Conservation (phyloP, 352 stramenopile genomes). For the Phytophthora aleatoria region DNA sequence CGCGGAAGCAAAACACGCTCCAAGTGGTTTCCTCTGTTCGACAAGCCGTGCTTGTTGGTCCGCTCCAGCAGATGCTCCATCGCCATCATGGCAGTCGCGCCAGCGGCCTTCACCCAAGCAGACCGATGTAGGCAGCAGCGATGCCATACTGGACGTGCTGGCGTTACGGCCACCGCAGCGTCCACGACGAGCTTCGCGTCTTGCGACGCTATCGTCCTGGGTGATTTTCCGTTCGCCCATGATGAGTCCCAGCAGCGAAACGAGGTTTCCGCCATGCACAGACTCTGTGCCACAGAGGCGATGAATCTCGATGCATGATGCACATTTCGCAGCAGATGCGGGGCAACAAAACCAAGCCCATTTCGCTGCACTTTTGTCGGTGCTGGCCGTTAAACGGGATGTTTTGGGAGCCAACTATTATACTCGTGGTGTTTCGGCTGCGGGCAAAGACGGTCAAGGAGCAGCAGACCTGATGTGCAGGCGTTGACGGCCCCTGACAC, state of each 20-base stretch:
- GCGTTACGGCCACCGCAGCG: background rate
- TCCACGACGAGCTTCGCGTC: background rate
- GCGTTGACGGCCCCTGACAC: constrained; percentile 14
- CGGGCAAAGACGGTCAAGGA: constrained; percentile 26
- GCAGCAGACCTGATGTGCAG: constrained; percentile 31
- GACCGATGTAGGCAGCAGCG: background rate
- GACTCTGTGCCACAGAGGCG: background rate
- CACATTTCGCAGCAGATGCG: constrained; percentile 27
- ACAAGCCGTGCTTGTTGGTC: no score
- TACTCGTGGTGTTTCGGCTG: background rate
- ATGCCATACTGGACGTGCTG: no score
- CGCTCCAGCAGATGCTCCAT: constrained; percentile 2
- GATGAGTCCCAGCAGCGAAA: constrained; percentile 4
- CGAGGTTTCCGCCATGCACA: background rate
- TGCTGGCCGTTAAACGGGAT: constrained; percentile 16
- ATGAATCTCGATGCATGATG: constrained; percentile 21
- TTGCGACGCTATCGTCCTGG: constrained; percentile 7
- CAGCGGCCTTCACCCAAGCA: constrained; percentile 6
- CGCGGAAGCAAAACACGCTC: no score
- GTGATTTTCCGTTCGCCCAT: background rate
- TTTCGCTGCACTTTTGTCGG: constrained; percentile 25
- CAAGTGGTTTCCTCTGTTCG: no score
- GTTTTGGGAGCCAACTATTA: background rate
- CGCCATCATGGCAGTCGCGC: constrained; percentile 20
- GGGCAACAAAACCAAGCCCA: constrained; percentile 29